phyloP scores from a whole-genome alignment of 352 stramenopile genomes.

The Pythium phragmitis region DNA sequence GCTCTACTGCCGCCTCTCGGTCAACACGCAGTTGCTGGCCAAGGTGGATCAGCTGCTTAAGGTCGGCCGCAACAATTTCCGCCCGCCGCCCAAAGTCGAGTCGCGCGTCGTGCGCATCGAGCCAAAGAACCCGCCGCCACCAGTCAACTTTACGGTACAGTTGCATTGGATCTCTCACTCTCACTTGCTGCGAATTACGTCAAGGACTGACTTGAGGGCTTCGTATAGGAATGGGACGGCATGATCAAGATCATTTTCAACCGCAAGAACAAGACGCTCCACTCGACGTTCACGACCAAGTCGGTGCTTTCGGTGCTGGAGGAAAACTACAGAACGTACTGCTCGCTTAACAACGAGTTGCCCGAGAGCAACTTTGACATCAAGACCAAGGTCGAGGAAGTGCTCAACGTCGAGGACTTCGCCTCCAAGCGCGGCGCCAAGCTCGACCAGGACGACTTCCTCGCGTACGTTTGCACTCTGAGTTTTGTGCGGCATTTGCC shows the following conservation, averaged over 20 bases:
- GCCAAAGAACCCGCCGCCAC: constrained; percentile 96
- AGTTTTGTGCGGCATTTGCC: neutral
- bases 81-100: constrained; percentile 96
- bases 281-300: constrained; percentile 97
- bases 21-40: constrained; percentile 98
- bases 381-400: constrained; percentile 93
- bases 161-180: neutral
- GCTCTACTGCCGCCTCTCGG: constrained; percentile 97
- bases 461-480: constrained; percentile 58
- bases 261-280: constrained; percentile 99
- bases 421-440: constrained; percentile 92
- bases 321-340: constrained; percentile 96
- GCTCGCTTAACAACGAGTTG: constrained; percentile 89
- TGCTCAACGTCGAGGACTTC: constrained; percentile 90
- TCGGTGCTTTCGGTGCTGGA: constrained; percentile 94
- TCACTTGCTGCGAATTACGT: neutral
- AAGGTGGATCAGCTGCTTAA: constrained; percentile 99
- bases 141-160: constrained; percentile 96
- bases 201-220: neutral
- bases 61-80: constrained; percentile 99
- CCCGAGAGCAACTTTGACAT: constrained; percentile 83
- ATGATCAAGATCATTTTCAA: constrained; percentile 99
- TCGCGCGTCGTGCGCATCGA: constrained; percentile 97
- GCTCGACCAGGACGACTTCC: constrained; percentile 98
- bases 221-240: constrained; percentile 95